These are phyloP conservation scores for Plasmodium knowlesi DNA, from an alignment of 169 alveolate species.

Conservation along the genomic window DNA sequence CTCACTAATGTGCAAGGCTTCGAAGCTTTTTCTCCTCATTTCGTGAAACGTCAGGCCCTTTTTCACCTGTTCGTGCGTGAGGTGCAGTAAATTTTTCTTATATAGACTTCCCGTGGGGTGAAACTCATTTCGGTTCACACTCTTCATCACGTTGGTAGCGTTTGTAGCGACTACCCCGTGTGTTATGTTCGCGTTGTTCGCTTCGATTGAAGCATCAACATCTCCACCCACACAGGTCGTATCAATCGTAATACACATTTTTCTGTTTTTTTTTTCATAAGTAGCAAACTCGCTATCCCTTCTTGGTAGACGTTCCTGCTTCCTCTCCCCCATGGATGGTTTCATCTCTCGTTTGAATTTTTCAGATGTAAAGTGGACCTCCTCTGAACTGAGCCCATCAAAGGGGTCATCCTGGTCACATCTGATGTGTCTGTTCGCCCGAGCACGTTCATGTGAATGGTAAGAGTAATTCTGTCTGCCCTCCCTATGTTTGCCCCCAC, in stretches of 20 bases:
- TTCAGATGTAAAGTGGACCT: not conserved
- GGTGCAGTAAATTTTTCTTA: not conserved
- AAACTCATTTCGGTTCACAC: not conserved
- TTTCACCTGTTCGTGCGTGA: constrained; percentile 12
- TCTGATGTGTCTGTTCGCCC: not conserved
- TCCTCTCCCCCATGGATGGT: not conserved
- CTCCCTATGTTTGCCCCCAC: not conserved
- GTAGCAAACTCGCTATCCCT: not conserved
- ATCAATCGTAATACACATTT: constrained; percentile 4
- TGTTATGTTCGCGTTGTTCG: not conserved
- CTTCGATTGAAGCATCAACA: not conserved
- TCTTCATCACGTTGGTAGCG: not conserved
- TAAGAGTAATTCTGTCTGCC: not conserved
- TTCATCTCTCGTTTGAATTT: not conserved
- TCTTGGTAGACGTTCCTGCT: not conserved
- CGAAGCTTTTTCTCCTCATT: constrained; percentile 64
- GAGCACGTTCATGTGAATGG: not conserved
- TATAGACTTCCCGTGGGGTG: not conserved
- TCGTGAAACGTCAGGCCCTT: constrained; percentile 43
- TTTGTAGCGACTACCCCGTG: not conserved
- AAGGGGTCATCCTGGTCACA: not conserved
- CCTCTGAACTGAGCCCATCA: not conserved
- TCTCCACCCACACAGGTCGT: not conserved
- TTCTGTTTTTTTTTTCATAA: not conserved
- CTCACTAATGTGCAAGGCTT: not conserved